A percentile compares a stretch with the other conserved stretches of the same genome.
Evolutionary conservation across 352 stramenopile genomes (phyloP).

Genomic region (Globisporangium middletonii): DNA sequence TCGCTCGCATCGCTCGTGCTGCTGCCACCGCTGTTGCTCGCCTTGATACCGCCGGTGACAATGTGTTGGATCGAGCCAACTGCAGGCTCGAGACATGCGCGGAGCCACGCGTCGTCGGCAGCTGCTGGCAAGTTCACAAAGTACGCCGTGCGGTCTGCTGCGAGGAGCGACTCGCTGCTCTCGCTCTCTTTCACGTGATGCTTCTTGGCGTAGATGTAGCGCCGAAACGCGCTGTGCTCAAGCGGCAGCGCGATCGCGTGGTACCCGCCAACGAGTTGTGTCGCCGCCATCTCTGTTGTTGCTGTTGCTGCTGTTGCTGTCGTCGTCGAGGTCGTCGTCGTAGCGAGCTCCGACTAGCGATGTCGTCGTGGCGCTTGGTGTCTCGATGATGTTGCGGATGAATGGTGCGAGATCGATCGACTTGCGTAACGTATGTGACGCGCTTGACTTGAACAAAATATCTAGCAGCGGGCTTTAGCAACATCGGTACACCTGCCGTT

Average conservation of each 20-base stretch:
- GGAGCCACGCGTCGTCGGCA: slow-evolving; percentile 51
- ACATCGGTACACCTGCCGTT: no score
- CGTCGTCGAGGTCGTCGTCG: background rate
- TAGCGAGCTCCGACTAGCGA: no score
- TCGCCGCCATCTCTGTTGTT: slow-evolving; percentile 10
- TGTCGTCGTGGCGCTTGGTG: slow-evolving; percentile 1
- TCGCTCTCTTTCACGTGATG: slow-evolving; percentile 46
- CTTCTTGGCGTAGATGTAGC: slow-evolving; percentile 77
- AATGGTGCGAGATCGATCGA: background rate
- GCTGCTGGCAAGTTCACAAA: slow-evolving; percentile 58
- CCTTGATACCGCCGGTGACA: slow-evolving; percentile 7
- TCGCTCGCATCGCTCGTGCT: slow-evolving; percentile 12
- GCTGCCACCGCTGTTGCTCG: slow-evolving; percentile 4
- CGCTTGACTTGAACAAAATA: background rate
- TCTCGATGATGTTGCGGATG: background rate
- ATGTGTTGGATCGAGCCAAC: slow-evolving; percentile 65
- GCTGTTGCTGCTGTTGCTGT: background rate
- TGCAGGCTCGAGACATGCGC: slow-evolving; percentile 29
- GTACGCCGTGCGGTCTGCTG: slow-evolving; percentile 62
- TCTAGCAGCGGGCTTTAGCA: background rate
- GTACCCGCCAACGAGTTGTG: slow-evolving; percentile 49
- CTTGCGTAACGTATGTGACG: background rate
- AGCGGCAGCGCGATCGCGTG: slow-evolving; percentile 69
- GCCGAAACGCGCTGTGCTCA: slow-evolving; percentile 45
- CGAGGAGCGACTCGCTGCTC: slow-evolving; percentile 38